These are phyloP conservation scores for Bothriochloa decipiens DNA, from an alignment of 176 grass and related monocot genomes.

Conservation along the genomic window DNA sequence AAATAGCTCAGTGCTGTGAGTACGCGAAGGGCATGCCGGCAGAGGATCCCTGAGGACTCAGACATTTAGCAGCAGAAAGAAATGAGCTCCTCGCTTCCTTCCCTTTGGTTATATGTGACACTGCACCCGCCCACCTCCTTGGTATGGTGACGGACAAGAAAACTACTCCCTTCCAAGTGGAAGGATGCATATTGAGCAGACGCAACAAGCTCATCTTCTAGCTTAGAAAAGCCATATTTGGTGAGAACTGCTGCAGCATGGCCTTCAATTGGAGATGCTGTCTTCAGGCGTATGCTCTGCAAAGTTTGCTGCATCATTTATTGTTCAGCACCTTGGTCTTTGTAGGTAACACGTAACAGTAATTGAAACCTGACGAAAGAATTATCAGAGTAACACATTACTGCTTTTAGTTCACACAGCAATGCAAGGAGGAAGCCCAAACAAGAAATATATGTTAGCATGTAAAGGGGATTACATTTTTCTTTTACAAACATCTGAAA, in stretches of 20 bases:
- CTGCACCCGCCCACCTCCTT: conserved; percentile 25
- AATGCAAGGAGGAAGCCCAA: neutral
- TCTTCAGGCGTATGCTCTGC: conserved; percentile 56
- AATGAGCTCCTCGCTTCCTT: conserved; percentile 45
- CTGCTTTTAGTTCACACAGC: conserved; percentile 9
- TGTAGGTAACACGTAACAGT: conserved; percentile 51
- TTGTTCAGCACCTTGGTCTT: conserved; percentile 63
- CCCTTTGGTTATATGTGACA: conserved; percentile 59
- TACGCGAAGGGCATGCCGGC: conserved; percentile 59
- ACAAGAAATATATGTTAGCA: neutral
- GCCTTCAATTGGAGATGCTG: conserved; percentile 69
- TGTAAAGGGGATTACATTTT: neutral
- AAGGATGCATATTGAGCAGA: conserved; percentile 57
- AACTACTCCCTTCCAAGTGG: conserved; percentile 50
- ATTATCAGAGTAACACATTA: neutral
- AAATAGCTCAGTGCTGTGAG: conserved; percentile 52
- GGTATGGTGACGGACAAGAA: conserved; percentile 68
- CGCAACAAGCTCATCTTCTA: conserved; percentile 72
- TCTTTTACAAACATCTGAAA: conserved; percentile 9
- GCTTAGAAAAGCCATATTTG: conserved; percentile 57
- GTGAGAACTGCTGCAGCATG: conserved; percentile 64
- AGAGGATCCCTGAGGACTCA: conserved; percentile 66
- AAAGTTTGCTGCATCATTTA: conserved; percentile 55
- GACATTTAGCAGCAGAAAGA: conserved; percentile 80
- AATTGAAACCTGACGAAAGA: conserved; percentile 52